These are phyloP conservation scores for Coemansia sp. DNA, from an alignment of 192 early-diverging fungal genomes.

Conservation along the genomic window DNA sequence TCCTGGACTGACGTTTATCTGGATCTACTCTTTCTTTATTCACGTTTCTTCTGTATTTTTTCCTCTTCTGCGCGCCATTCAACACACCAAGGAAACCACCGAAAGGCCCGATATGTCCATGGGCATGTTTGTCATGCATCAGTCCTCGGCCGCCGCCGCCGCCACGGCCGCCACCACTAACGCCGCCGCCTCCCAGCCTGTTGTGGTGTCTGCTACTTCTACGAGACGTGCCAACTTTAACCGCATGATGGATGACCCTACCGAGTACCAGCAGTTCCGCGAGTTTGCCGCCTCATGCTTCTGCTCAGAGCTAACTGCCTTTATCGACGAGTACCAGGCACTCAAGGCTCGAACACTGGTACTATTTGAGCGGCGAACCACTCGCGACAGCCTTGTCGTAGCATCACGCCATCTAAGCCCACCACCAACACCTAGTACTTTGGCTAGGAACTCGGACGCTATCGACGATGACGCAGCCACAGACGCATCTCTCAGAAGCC, in stretches of 20 bases:
- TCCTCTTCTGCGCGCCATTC: slow-evolving; percentile 25
- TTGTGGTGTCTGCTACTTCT: not conserved
- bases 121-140: slow-evolving; percentile 5
- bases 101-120: not conserved
- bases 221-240: slow-evolving; percentile 31
- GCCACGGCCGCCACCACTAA: not conserved
- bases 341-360: slow-evolving; percentile 22
- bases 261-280: slow-evolving; percentile 31
- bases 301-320: slow-evolving; percentile 42
- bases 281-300: slow-evolving; percentile 43
- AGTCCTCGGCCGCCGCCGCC: not conserved
- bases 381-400: not conserved
- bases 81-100: slow-evolving; percentile 14
- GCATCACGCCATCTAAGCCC: not conserved
- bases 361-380: not conserved
- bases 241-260: slow-evolving; percentile 27
- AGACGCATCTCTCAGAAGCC: not conserved
- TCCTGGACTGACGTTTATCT: slow-evolving; percentile 38
- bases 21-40: slow-evolving; percentile 32
- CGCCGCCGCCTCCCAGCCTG: not conserved
- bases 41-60: slow-evolving; percentile 39
- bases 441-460: not conserved
- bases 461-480: not conserved
- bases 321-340: slow-evolving; percentile 44
- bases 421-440: not conserved